phyloP scores from a whole-genome alignment of 768 basidiomycete species.

The Boletales sp. region DNA sequence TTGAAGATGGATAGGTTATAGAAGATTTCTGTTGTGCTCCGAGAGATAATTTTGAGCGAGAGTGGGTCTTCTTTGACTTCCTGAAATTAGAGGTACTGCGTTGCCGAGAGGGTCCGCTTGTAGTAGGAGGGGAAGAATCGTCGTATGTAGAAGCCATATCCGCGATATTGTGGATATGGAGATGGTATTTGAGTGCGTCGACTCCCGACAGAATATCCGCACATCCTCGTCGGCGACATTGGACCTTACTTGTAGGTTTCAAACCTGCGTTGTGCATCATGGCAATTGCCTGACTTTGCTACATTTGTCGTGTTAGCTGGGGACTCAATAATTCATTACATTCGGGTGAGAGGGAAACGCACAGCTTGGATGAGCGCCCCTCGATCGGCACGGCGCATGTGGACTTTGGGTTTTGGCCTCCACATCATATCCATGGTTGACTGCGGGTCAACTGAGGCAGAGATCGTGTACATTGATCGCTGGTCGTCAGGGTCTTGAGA shows the following conservation, averaged over 20 bases:
- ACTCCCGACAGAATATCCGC: slow-evolving; percentile 38
- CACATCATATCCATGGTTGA: slow-evolving; percentile 29
- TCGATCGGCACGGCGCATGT: slow-evolving; percentile 34
- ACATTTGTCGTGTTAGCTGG: background rate
- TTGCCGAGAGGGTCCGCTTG: background rate
- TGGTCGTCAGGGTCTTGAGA: slow-evolving; percentile 21
- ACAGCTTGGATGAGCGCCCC: slow-evolving; percentile 39
- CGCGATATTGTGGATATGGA: slow-evolving; percentile 55
- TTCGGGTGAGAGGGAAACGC: slow-evolving; percentile 17
- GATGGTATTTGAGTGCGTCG: slow-evolving; percentile 47
- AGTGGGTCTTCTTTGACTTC: slow-evolving; percentile 5
- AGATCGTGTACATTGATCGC: slow-evolving; percentile 25
- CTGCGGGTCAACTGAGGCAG: slow-evolving; percentile 5
- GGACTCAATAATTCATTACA: background rate
- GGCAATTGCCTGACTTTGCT: slow-evolving; percentile 25
- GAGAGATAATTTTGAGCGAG: slow-evolving; percentile 18
- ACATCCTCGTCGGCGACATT: slow-evolving; percentile 46
- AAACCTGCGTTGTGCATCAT: slow-evolving; percentile 27
- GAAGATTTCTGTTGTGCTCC: background rate
- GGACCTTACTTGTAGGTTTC: slow-evolving; percentile 31
- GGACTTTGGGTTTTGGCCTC: slow-evolving; percentile 31
- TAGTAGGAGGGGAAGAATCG: background rate
- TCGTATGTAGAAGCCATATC: slow-evolving; percentile 18
- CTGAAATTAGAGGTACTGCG: background rate
- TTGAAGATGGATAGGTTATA: background rate